phyloP scores from a whole-genome alignment of 371 early-diverging fungal genomes.

The Rhizomucor pusillus region DNA sequence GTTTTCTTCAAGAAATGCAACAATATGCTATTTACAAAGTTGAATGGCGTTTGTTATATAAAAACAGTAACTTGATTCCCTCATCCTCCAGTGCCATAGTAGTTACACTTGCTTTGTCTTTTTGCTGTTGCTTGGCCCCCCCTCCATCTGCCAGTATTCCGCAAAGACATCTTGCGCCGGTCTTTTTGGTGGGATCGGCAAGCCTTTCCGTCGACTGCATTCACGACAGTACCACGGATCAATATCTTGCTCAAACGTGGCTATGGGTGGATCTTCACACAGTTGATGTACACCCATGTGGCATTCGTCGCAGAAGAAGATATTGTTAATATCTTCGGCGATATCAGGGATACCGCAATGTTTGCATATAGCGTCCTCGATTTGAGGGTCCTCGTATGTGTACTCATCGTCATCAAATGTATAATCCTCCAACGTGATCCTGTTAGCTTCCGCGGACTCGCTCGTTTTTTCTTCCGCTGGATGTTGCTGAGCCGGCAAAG shows the following conservation, averaged over 20 bases:
- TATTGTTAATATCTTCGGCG: conserved; percentile 33
- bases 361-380: conserved; percentile 30
- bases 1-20: background rate
- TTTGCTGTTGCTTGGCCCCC: no score
- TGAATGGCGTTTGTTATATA: background rate
- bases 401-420: conserved; percentile 27
- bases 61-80: no score
- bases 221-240: conserved; percentile 51
- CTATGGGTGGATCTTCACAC: conserved; percentile 41
- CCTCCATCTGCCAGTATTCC: no score
- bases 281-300: conserved; percentile 42
- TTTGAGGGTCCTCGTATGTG: conserved; percentile 10
- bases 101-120: no score
- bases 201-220: conserved; percentile 22
- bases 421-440: conserved; percentile 38
- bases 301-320: conserved; percentile 47
- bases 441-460: conserved; percentile 2
- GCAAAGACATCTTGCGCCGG: no score
- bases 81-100: no score
- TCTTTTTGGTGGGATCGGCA: conserved; percentile 23
- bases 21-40: background rate
- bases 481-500: background rate
- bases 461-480: background rate
- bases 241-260: conserved; percentile 28
- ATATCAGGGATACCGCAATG: conserved; percentile 36